These are phyloP conservation scores for Pleurozium schreberi DNA, from an alignment of 225 moss, liverwort and hornwort genomes.

Conservation along the genomic window DNA sequence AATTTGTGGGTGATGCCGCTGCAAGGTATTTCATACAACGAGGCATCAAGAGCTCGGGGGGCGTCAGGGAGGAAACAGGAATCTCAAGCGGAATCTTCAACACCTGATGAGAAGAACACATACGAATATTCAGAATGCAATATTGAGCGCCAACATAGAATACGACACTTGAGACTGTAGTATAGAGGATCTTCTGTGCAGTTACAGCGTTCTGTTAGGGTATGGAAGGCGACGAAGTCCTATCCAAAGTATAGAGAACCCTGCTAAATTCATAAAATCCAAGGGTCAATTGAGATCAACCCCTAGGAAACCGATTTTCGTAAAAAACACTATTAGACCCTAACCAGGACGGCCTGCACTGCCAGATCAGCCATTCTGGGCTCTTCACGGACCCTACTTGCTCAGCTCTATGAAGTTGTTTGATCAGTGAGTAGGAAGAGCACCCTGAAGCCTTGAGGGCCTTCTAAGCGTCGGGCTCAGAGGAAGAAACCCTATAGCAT, in stretches of 20 bases:
- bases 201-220: neutral
- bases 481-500: neutral
- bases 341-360: neutral
- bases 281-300: neutral
- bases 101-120: conserved; percentile 33
- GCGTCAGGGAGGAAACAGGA: conserved; percentile 52
- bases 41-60: conserved; percentile 85
- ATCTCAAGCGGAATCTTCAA: conserved; percentile 91
- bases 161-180: neutral
- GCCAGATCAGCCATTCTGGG: neutral
- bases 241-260: neutral
- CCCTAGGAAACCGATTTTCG: neutral
- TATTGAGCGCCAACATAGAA: neutral
- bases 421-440: neutral
- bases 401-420: neutral
- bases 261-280: neutral
- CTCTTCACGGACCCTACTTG: neutral
- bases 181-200: neutral
- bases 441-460: neutral
- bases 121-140: neutral
- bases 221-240: neutral
- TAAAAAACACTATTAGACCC: neutral
- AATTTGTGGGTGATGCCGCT: conserved; percentile 55
- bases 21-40: conserved; percentile 92
- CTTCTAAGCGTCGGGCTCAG: neutral